Evolutionary conservation across 768 basidiomycete genomes (phyloP).

Genomic region (Cytidiella melzeri): DNA sequence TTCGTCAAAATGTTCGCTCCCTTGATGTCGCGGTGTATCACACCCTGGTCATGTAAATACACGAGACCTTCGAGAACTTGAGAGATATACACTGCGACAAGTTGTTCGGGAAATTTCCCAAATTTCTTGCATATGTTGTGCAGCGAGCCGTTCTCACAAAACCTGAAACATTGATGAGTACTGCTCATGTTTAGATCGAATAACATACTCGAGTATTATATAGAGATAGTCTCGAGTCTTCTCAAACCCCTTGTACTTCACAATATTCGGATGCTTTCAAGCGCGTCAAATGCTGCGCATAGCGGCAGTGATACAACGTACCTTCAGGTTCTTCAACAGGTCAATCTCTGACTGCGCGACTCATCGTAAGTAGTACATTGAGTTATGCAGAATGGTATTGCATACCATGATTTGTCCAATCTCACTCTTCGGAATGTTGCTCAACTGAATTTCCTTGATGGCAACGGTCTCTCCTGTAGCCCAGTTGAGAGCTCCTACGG

Average conservation of each 20-base stretch:
- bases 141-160: constrained; percentile 97
- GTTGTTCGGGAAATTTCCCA: constrained; percentile 96
- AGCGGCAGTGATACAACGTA: constrained; percentile 29
- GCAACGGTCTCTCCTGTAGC: constrained; percentile 98
- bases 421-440: constrained; percentile 89
- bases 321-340: constrained; percentile 93
- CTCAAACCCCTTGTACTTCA: constrained; percentile 98
- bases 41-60: constrained; percentile 98
- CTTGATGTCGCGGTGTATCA: constrained; percentile 98
- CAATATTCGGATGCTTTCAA: constrained; percentile 94
- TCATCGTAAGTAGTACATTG: neutral
- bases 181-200: neutral
- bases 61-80: constrained; percentile 94
- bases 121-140: constrained; percentile 95
- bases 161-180: constrained; percentile 37
- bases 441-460: constrained; percentile 94
- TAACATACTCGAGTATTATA: constrained; percentile 86
- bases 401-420: constrained; percentile 95
- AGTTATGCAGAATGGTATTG: constrained; percentile 1
- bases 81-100: constrained; percentile 94
- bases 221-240: constrained; percentile 92
- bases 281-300: too few species aligned
- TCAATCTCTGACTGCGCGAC: constrained; percentile 87
- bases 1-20: constrained; percentile 98
- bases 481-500: constrained; percentile 84